Conservation (phyloP, 176 grass and related monocot species). For the Eragrostis nindensis region DNA sequence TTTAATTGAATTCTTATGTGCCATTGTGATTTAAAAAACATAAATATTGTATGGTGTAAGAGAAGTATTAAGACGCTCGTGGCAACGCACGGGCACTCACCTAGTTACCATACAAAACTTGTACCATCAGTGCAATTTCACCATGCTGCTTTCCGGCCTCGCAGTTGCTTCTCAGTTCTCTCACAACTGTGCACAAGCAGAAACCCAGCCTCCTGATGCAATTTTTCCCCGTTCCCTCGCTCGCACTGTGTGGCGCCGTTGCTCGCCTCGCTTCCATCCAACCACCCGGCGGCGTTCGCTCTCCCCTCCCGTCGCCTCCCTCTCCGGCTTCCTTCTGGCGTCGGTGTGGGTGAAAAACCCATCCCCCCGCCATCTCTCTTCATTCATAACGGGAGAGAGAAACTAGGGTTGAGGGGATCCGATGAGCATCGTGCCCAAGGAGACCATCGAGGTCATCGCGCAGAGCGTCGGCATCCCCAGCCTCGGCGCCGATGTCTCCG, state of each 20-base stretch:
- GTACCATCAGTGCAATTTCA: too few relatives aligned
- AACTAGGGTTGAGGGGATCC: constrained; percentile 34
- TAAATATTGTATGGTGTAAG: too few relatives aligned
- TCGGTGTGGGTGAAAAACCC: too few relatives aligned
- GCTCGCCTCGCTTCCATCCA: neutral
- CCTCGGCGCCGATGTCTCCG: constrained; percentile 74
- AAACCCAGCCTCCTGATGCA: neutral
- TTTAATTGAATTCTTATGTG: too few relatives aligned
- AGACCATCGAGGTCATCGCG: constrained; percentile 88
- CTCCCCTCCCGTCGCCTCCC: neutral
- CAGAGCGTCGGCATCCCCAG: constrained; percentile 86
- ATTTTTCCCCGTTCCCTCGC: neutral
- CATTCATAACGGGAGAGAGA: constrained; percentile 8
- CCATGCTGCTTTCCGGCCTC: too few relatives aligned
- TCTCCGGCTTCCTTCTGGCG: too few relatives aligned
- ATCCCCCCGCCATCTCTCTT: neutral
- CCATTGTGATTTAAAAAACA: too few relatives aligned
- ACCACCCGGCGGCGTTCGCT: neutral
- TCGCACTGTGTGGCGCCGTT: neutral
- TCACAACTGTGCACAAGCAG: too few relatives aligned
- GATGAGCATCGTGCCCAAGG: constrained; percentile 92
- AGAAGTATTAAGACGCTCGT: too few relatives aligned
- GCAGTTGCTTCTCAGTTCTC: too few relatives aligned
- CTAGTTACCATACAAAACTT: too few relatives aligned
- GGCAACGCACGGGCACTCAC: too few relatives aligned